A percentile compares a stretch with the other conserved stretches of the same genome.
phyloP scores from a whole-genome alignment of 805 yeast genomes.

The Maudiozyma pseudohumilis region DNA sequence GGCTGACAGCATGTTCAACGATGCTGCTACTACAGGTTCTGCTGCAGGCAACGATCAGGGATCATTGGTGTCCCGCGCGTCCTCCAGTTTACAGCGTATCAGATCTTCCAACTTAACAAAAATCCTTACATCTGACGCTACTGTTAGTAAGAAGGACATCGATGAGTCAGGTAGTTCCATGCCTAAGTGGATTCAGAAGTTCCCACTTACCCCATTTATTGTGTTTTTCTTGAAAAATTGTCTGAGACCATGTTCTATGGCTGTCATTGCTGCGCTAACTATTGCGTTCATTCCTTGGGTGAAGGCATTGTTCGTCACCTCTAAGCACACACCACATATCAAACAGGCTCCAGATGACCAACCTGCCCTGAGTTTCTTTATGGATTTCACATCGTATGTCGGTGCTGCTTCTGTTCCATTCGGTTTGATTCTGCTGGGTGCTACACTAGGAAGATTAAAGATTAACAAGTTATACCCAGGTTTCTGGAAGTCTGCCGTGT shows the following conservation, averaged over 20 bases:
- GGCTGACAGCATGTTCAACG: not conserved
- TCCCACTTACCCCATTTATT: constrained; percentile 21
- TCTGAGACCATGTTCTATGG: constrained; percentile 60
- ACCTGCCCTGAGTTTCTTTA: constrained; percentile 79
- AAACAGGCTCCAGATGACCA: constrained; percentile 74
- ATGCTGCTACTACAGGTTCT: no score
- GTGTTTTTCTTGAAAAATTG: constrained; percentile 42
- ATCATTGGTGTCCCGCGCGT: not conserved
- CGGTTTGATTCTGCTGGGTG: constrained; percentile 78
- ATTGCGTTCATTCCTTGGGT: constrained; percentile 85
- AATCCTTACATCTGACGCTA: constrained; percentile 29
- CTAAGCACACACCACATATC: constrained; percentile 35
- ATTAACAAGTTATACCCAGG: constrained; percentile 55
- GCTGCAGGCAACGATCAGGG: constrained; percentile 1
- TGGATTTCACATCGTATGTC: constrained; percentile 70
- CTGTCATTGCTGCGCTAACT: constrained; percentile 54
- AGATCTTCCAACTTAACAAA: constrained; percentile 22
- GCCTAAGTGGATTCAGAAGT: constrained; percentile 21
- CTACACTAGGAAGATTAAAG: constrained; percentile 71
- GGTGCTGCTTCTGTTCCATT: constrained; percentile 88
- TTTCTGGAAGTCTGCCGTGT: constrained; percentile 53
- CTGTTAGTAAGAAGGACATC: constrained; percentile 24
- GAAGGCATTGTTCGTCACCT: constrained; percentile 56
- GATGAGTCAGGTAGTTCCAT: constrained; percentile 23
- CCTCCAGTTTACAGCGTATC: constrained; percentile 11